phyloP scores from a whole-genome alignment of 805 yeast species.

The Zygosaccharomyces bisporus region DNA sequence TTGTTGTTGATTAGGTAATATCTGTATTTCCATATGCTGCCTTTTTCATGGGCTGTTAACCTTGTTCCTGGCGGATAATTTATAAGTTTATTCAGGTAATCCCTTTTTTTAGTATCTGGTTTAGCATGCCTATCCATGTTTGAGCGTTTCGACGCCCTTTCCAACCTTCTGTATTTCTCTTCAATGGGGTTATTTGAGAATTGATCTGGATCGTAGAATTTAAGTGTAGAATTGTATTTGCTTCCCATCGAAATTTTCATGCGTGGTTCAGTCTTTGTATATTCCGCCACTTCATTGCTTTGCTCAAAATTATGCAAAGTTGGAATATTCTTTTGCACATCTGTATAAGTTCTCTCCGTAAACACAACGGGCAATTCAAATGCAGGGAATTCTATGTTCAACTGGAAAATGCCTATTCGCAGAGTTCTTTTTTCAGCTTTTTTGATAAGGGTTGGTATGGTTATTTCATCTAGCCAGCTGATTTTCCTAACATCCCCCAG shows the following conservation, averaged over 20 bases:
- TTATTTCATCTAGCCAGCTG: conserved; percentile 73
- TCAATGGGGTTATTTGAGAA: conserved; percentile 77
- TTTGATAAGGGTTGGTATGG: conserved; percentile 48
- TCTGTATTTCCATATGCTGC: conserved; percentile 85
- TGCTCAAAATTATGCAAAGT: conserved; percentile 47
- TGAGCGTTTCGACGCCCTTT: conserved; percentile 75
- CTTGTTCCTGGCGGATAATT: conserved; percentile 80
- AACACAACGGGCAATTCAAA: conserved; percentile 72
- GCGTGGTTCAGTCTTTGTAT: conserved; percentile 32
- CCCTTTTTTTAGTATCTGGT: conserved; percentile 81
- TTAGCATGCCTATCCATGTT: conserved; percentile 79
- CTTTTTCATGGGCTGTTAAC: conserved; percentile 76
- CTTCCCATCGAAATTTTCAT: conserved; percentile 28
- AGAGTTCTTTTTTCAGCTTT: conserved; percentile 21
- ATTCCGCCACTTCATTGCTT: conserved; percentile 28
- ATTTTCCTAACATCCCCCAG: conserved; percentile 57
- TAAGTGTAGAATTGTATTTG: conserved; percentile 32
- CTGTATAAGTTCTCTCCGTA: conserved; percentile 49
- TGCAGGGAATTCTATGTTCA: conserved; percentile 55
- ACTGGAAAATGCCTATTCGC: conserved; percentile 32
- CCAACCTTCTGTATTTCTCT: conserved; percentile 75
- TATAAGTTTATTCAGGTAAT: conserved; percentile 64
- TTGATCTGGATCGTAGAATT: conserved; percentile 68
- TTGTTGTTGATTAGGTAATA: conserved; percentile 71
- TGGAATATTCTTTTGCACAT: conserved; percentile 33